Evolutionary conservation across 768 basidiomycete species (phyloP).

Genomic region (Krasilnikovozyma curviuscula): DNA sequence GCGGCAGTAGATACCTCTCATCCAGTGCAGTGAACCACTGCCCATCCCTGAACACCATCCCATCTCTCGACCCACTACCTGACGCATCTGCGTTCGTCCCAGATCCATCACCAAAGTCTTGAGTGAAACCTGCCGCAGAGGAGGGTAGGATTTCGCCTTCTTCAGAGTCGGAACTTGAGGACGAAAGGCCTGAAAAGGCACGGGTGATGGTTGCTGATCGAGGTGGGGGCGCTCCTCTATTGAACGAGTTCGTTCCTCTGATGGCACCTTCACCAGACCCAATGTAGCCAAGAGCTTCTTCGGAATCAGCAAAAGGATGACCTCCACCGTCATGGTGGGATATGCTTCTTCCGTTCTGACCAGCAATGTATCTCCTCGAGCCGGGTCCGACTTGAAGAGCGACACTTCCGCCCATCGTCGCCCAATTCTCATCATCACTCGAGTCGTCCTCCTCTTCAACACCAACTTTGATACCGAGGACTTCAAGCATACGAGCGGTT

Average conservation of each 20-base stretch:
- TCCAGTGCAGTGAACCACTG: constrained; percentile 94
- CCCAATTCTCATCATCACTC: constrained; percentile 27
- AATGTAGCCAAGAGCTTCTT: not conserved
- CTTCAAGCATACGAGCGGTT: constrained; percentile 89
- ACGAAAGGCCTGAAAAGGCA: constrained; percentile 1
- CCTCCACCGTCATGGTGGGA: not conserved
- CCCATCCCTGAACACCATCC: constrained; percentile 39
- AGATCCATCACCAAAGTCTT: not conserved
- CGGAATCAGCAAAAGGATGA: not conserved
- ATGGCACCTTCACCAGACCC: too few relatives aligned
- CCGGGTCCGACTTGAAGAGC: constrained; percentile 4
- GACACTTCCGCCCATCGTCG: not conserved
- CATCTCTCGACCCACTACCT: constrained; percentile 10
- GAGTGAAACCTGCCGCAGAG: not conserved
- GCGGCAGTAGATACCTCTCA: constrained; percentile 76
- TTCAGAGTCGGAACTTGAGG: constrained; percentile 42
- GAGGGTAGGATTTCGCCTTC: constrained; percentile 52
- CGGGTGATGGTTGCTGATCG: not conserved
- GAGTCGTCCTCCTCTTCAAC: constrained; percentile 77
- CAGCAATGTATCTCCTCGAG: not conserved
- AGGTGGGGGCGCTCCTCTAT: not conserved
- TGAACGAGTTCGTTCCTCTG: too few relatives aligned
- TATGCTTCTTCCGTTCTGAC: not conserved
- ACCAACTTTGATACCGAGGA: constrained; percentile 85
- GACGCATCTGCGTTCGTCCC: not conserved